These are phyloP conservation scores for Fusarium globosum DNA, from an alignment of 2,329 filamentous ascomycete species.

Conservation along the genomic window DNA sequence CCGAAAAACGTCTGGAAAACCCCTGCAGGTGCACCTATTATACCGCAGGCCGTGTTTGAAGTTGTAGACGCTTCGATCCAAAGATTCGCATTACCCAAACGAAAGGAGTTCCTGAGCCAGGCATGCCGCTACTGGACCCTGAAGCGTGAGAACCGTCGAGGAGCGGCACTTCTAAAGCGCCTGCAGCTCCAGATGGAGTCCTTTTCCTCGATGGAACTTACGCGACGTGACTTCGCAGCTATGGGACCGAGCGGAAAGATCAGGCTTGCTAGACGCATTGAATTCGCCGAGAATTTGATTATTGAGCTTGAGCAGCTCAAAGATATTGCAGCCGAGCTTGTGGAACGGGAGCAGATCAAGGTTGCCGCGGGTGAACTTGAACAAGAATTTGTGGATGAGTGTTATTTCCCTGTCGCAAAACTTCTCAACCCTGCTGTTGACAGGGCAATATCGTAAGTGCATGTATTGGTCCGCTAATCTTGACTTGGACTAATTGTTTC, in stretches of 20 bases:
- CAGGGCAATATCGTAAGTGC: constrained; percentile 81
- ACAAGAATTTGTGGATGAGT: constrained; percentile 82
- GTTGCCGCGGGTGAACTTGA: constrained; percentile 81
- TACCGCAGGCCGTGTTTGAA: constrained; percentile 88
- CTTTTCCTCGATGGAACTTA: constrained; percentile 97
- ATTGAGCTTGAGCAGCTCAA: constrained; percentile 82
- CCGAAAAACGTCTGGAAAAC: constrained; percentile 78
- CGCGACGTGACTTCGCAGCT: constrained; percentile 91
- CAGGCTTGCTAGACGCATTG: constrained; percentile 82
- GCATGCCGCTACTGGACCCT: constrained; percentile 98
- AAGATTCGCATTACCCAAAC: constrained; percentile 82
- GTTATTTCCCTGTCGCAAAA: constrained; percentile 89
- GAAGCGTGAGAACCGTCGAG: constrained; percentile 91
- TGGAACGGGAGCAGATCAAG: constrained; percentile 81
- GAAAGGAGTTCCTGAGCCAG: constrained; percentile 92
- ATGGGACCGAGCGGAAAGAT: constrained; percentile 89
- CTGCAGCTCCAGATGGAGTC: constrained; percentile 95
- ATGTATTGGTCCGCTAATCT: not conserved
- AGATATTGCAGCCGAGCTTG: constrained; percentile 74
- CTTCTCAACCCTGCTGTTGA: constrained; percentile 82
- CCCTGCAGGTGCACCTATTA: constrained; percentile 93
- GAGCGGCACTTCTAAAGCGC: constrained; percentile 90
- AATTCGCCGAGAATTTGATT: constrained; percentile 83
- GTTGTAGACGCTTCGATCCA: constrained; percentile 85
- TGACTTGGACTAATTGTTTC: constrained; percentile 52